Base-by-base conservation (phyloP, 305 asterid genomes). In the Striga hermonthica region DNA sequence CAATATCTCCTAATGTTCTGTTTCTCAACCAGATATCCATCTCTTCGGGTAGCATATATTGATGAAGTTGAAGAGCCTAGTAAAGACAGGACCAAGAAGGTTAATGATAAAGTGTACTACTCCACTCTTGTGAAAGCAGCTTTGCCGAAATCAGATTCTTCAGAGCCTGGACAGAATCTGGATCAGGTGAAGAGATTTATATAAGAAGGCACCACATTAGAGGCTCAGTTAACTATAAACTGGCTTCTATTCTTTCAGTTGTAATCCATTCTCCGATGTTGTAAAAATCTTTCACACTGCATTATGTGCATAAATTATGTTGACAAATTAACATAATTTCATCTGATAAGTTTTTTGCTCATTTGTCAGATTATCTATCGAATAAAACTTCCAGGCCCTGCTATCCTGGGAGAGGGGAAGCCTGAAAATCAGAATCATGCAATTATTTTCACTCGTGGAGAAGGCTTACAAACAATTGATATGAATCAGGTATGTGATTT, bases 371-470 rank as follows among this genome's bases (percentile, higher is more conserved):
- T 82, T 71, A 82, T 93, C 78, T 93, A 93, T 78, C 90, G 91
- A 11, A 93, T 93, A 78, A 93, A 93, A 81, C 95, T 93, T 68
- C 99, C 99, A 0, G 99, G 99, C 62, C 84, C 83, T 72, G 90
- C 99, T 71, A 93, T 90, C 70, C 78, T 88, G 80, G 99, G 99
- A 67, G 99, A 93, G 77, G 99, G 99, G 57, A 93, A 93, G 75
- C 99, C 99, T 66, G 99, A 93, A 80, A 93, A 90, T 72, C 99
- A 93, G 83, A 93, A 93, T 78, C 99, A 93, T 81, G 99, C 99
- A 68, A 90, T 93, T 70, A 83, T 94, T 60, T 94, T 94, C 79
- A 94, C 97, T 4, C 95, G 97, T 66, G 99, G 99, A 74, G 99
- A 94, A 82, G 99, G 97, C 65, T 80, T 94, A 72, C 99, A 94